Percentiles rank a stretch among this genome's conserved stretches.
Conservation (phyloP, 768 basidiomycete species). For the Serendipita sp. region DNA sequence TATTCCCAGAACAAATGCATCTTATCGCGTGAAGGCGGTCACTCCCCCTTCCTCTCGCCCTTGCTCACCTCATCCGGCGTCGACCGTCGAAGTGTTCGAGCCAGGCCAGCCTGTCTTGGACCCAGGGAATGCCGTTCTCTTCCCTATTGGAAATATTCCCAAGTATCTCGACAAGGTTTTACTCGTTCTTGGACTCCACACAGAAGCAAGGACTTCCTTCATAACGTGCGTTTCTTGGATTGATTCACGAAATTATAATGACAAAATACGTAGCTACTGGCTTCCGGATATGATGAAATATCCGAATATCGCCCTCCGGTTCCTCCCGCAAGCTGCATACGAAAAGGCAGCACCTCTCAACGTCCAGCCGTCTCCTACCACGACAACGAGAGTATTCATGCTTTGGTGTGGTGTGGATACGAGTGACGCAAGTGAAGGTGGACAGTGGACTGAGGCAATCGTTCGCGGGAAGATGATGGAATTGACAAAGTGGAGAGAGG, state of each 20-base stretch:
- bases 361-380: conserved; percentile 27
- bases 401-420: conserved; percentile 26
- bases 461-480: conserved; percentile 14
- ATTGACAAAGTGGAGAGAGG: conserved; percentile 19
- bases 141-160: conserved; percentile 18
- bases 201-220: conserved; percentile 30
- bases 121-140: conserved; percentile 18
- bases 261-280: conserved; percentile 24
- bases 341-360: conserved; percentile 25
- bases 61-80: no score
- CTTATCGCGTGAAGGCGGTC: no score
- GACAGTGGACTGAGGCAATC: conserved; percentile 19
- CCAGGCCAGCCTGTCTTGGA: conserved; percentile 4
- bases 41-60: no score
- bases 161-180: conserved; percentile 23
- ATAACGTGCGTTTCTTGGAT: conserved; percentile 24
- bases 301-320: conserved; percentile 28
- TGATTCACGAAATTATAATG: not conserved
- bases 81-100: not conserved
- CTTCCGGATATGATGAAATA: conserved; percentile 28
- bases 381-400: conserved; percentile 33
- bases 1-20: no score
- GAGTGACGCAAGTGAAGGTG: conserved; percentile 11
- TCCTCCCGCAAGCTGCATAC: conserved; percentile 30
- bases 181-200: conserved; percentile 24